phyloP scores from a whole-genome alignment of 345 rosid genomes.

The Acer yangbiense region DNA sequence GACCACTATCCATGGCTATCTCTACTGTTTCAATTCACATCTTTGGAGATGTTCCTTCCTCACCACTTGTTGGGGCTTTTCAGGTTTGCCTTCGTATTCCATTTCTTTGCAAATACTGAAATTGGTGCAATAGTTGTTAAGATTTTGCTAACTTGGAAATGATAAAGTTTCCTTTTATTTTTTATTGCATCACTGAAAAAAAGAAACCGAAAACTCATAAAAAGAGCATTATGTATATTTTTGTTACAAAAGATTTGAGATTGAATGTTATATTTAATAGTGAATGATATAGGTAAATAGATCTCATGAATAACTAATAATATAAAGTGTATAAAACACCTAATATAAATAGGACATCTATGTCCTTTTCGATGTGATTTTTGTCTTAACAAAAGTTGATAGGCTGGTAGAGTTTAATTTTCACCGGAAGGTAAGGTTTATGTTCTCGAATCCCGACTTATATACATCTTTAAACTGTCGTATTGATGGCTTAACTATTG shows the following conservation, averaged over 20 bases:
- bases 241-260: no score
- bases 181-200: no score
- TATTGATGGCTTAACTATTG: constrained; percentile 1
- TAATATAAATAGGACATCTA: not conserved
- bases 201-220: no score
- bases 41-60: constrained; percentile 68
- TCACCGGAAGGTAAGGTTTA: no score
- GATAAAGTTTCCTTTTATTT: no score
- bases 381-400: not conserved
- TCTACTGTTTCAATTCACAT: constrained; percentile 62
- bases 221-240: no score
- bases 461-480: not conserved
- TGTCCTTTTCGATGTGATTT: not conserved
- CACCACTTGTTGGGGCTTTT: constrained; percentile 63
- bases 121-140: not conserved
- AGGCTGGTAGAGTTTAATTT: not conserved
- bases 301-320: no score
- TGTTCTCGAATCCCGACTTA: not conserved
- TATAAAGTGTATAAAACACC: not conserved
- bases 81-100: constrained; percentile 38
- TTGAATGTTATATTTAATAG: no score
- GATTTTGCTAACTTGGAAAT: no score
- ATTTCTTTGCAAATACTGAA: not conserved
- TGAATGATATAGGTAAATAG: no score
- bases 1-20: constrained; percentile 63